These are phyloP conservation scores for Picea sitchensis DNA, from an alignment of 75 land plant genomes.

Conservation along the genomic window DNA sequence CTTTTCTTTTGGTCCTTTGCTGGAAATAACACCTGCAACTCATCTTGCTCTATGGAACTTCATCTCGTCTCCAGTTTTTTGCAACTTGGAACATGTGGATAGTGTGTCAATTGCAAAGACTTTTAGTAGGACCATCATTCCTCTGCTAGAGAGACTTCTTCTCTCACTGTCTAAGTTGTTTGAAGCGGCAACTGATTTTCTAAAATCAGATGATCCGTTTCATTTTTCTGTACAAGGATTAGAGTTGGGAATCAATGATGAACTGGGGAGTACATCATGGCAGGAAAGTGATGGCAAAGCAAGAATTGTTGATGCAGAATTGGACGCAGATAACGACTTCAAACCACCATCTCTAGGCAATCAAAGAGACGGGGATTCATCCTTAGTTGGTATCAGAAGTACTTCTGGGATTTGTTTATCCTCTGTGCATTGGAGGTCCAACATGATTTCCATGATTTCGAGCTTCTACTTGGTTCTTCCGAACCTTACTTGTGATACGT, in stretches of 20 bases:
- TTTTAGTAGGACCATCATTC: constrained; percentile 14
- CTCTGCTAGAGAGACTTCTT: constrained; percentile 44
- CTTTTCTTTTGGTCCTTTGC: constrained; percentile 8
- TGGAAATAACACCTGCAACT: constrained; percentile 24
- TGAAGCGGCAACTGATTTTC: constrained; percentile 15
- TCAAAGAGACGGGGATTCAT: constrained; percentile 30
- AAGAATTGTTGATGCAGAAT: constrained; percentile 57
- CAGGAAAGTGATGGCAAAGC: background rate
- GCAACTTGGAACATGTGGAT: constrained; percentile 11
- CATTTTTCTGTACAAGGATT: constrained; percentile 1
- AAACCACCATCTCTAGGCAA: background rate
- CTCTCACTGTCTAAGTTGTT: constrained; percentile 30
- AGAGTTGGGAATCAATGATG: background rate
- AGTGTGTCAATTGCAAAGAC: constrained; percentile 10
- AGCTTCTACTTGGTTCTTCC: constrained; percentile 51
- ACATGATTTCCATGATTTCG: constrained; percentile 52
- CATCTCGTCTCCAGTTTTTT: constrained; percentile 34
- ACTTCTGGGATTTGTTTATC: constrained; percentile 15
- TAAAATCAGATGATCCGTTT: background rate
- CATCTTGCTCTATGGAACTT: constrained; percentile 36
- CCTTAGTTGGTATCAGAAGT: constrained; percentile 10
- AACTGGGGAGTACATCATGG: background rate
- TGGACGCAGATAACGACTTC: constrained; percentile 42
- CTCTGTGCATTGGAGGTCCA: constrained; percentile 35
- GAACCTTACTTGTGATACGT: constrained; percentile 43